phyloP scores from a whole-genome alignment of 768 basidiomycete species.

The Xerocomus spinulosus region DNA sequence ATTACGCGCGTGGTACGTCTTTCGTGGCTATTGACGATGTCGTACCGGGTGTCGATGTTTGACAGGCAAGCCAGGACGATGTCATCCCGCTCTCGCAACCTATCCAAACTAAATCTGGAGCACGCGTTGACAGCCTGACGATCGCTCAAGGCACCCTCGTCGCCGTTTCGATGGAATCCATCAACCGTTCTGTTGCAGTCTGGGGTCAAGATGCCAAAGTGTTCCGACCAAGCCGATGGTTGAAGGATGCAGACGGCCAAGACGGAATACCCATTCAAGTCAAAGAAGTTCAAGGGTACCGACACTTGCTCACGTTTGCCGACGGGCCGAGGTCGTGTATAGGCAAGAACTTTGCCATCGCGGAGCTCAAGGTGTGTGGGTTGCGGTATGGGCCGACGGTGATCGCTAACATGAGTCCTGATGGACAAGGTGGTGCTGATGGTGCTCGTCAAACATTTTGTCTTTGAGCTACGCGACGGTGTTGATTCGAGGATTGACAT shows the following conservation, averaged over 20 bases:
- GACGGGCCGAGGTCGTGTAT: slow-evolving; percentile 48
- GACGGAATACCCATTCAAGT: slow-evolving; percentile 25
- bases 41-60: too few species aligned
- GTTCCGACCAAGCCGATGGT: slow-evolving; percentile 64
- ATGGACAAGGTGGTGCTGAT: slow-evolving; percentile 37
- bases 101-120: slow-evolving; percentile 39
- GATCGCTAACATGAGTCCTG: neutral
- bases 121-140: slow-evolving; percentile 34
- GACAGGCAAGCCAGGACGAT: slow-evolving; percentile 48
- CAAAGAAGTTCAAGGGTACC: slow-evolving; percentile 43
- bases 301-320: slow-evolving; percentile 46
- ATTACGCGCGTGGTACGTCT: slow-evolving; percentile 6
- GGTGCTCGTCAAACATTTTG: slow-evolving; percentile 40
- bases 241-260: slow-evolving; percentile 25
- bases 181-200: slow-evolving; percentile 46
- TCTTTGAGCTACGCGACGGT: slow-evolving; percentile 35
- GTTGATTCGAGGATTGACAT: slow-evolving; percentile 14
- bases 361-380: slow-evolving; percentile 30
- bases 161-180: slow-evolving; percentile 37
- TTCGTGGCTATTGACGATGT: too few species aligned
- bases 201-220: slow-evolving; percentile 60
- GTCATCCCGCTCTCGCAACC: slow-evolving; percentile 52
- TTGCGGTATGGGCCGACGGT: neutral
- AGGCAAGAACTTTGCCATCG: slow-evolving; percentile 45
- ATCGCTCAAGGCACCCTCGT: slow-evolving; percentile 47